Conservation (phyloP, 78 protist species). For the Emiliania huxleyi region DNA sequence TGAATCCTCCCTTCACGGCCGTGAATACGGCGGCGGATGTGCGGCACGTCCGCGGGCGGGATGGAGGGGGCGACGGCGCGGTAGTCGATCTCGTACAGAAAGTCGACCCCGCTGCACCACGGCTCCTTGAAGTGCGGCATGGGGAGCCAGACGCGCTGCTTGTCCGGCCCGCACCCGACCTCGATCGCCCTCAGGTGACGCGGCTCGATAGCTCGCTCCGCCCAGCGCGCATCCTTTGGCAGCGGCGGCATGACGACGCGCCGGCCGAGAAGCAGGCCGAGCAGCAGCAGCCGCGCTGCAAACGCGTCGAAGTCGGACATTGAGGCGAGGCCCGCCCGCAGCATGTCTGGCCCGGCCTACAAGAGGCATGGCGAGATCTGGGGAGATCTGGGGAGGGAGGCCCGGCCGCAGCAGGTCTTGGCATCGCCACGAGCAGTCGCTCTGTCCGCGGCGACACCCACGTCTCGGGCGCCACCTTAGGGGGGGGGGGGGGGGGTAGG, state of each 20-base stretch:
- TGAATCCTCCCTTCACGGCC: no score
- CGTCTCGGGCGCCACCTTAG: not conserved
- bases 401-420: not conserved
- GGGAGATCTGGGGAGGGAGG: no score
- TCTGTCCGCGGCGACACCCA: not conserved
- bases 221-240: not conserved
- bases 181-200: not conserved
- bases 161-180: slow-evolving; percentile 1
- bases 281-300: not conserved
- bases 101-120: not conserved
- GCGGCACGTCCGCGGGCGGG: not conserved
- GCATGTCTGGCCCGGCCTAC: no score
- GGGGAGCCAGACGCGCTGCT: not conserved
- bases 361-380: no score
- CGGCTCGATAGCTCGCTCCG: not conserved
- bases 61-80: not conserved
- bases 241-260: not conserved
- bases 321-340: no score
- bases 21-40: no score
- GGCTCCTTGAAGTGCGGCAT: slow-evolving; percentile 13
- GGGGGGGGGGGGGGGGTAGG: no score
- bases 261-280: not conserved
- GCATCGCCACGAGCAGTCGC: not conserved
- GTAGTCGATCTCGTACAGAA: not conserved
- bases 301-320: not conserved